Base-by-base conservation (phyloP, 2,329 filamentous ascomycete species). In the Alternaria hordeiaustralica region DNA sequence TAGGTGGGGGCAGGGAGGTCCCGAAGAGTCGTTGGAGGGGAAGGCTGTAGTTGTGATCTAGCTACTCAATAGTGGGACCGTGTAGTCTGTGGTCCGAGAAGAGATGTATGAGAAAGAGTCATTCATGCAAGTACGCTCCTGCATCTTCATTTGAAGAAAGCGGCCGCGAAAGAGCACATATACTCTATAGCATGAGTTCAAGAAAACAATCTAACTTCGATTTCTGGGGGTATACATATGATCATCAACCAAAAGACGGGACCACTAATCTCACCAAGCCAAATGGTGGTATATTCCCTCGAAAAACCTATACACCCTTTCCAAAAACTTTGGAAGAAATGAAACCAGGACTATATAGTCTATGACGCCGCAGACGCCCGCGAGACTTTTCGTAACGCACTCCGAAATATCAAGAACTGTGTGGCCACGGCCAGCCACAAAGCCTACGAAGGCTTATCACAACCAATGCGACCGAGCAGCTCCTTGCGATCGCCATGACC, bases 401-500 rank as follows among this genome's bases (percentile, higher is more conserved):
- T 21, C 20, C 9, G 5, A 50, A 12, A 18, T 5, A 45, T 11
- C 26, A 28, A 28, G 9, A 28, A 28, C 26, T 28, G 26, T 28
- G 26, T 28, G 26, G 26, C 3, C 23, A 6, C 8, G 6, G 23
- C 23, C 8, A 7, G 23, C 23, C 23, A 25, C 5, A 23, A 11
- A 47, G 30, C 30, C 23, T 33, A 63, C 7, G 49, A 55, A 45
- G 81, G 90, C 84, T 93, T 93, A 79, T 94, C 91, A 78, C 92
- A 96, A 53, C 92, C 92, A 74, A 96, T 96, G 57, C 92, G 86
- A 47, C 92, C 91, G 57, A 96, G 84, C 69, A 96, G 83, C 78
- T 94, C 92, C 83, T 95, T 96, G 71, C 90, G 87, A 78, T 93
- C 91, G 71, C 89, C 90, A 78, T 91, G 89, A 23, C 90, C 87